Evolutionary conservation across 1,284 basidiomycete species (phyloP), one percentile per base, ranked within the genome.

Genomic region (Coriolopsis trogii): DNA sequence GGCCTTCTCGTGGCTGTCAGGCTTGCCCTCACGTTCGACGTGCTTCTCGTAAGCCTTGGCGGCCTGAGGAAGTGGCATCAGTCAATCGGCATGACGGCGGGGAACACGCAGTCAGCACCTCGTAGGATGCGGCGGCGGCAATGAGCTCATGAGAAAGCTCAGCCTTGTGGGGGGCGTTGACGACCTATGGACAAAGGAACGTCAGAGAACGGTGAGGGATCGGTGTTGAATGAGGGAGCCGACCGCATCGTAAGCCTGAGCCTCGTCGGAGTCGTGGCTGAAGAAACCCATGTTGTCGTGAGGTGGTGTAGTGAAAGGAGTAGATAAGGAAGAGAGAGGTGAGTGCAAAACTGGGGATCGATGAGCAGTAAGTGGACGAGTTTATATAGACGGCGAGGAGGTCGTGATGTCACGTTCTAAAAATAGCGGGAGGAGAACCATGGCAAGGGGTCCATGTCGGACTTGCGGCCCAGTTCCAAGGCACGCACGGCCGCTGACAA

Each of bases 101-200:
- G 16, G 39, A 18, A 6, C 23, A 23, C 24, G 26, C 6, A 26
- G 23, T 23, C 36, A 60, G 9, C 31, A 68, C 69, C 67, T 73
- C 72, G 66, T 70, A 74, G 33, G 82, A 74, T 40, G 82, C 82
- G 51, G 82, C 82, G 51, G 71, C 82, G 46, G 80, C 82, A 62
- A 88, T 79, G 61, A 87, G 74, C 68, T 88, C 84, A 67, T 88
- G 85, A 18, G 84, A 81, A 44, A 84, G 67, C 51, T 66, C 41
- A 10, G 82, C 79, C 67, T 84, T 73, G 74, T 84, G 82, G 51
- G 76, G 77, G 48, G 74, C 76, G 56, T 73, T 78, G 63, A 55
- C 64, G 57, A 76, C 75, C 78, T 74, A 31, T 29, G 29, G 23
- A 3, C 8, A 6, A 33, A 46, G 54, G 30, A 34, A n/a, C 16